Conservation (phyloP, 495 filamentous ascomycete species). For the Baudoinia panamericana region DNA sequence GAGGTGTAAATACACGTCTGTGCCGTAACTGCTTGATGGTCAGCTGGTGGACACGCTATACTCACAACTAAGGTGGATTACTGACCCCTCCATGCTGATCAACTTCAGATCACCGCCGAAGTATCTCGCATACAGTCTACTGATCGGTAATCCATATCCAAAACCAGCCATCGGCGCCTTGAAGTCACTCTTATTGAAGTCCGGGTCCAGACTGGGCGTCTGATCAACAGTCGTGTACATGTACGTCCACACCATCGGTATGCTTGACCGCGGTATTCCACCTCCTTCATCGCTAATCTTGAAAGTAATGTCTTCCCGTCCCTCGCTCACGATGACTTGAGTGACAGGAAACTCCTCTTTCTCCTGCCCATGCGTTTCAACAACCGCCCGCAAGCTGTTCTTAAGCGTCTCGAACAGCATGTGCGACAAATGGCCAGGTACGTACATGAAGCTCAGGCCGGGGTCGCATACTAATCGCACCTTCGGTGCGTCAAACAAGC, state of each 20-base stretch:
- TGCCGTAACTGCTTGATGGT: slow-evolving; percentile 63
- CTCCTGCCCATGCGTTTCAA: slow-evolving; percentile 88
- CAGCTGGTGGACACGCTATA: not conserved
- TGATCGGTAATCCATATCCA: slow-evolving; percentile 89
- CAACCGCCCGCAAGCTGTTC: slow-evolving; percentile 91
- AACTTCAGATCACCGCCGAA: slow-evolving; percentile 94
- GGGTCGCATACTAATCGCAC: slow-evolving; percentile 91
- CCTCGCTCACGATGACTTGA: slow-evolving; percentile 92
- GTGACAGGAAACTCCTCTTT: slow-evolving; percentile 92
- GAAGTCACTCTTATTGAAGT: slow-evolving; percentile 98
- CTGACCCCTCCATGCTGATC: slow-evolving; percentile 99
- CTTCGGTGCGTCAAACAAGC: slow-evolving; percentile 91
- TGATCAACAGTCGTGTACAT: slow-evolving; percentile 99
- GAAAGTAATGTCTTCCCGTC: slow-evolving; percentile 96
- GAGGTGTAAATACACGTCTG: slow-evolving; percentile 94
- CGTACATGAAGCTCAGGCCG: slow-evolving; percentile 95
- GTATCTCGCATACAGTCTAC: slow-evolving; percentile 85
- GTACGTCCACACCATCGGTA: slow-evolving; percentile 97
- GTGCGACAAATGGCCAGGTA: slow-evolving; percentile 91
- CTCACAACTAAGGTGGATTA: slow-evolving; percentile 5
- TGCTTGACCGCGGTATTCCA: slow-evolving; percentile 78
- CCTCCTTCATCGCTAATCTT: slow-evolving; percentile 95
- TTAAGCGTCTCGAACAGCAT: slow-evolving; percentile 99
- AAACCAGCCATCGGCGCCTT: slow-evolving; percentile 99
- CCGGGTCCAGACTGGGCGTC: slow-evolving; percentile 85